These are phyloP conservation scores for Backusella westeae DNA, from an alignment of 192 early-diverging fungal genomes.

Conservation along the genomic window DNA sequence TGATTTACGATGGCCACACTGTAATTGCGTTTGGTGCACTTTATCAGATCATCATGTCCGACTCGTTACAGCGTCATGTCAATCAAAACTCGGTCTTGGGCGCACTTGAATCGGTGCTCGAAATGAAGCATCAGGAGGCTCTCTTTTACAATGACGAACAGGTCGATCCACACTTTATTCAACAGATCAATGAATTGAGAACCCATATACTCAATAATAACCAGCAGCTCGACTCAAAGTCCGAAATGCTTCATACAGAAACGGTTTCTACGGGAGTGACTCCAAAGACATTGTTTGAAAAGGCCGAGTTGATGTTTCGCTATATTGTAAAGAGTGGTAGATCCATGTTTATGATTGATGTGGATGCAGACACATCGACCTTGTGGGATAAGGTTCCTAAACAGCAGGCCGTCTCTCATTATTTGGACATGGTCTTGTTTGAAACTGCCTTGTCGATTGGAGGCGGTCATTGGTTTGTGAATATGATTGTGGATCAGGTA, in stretches of 20 bases:
- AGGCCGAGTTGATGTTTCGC: constrained; percentile 31
- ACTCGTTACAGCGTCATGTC: background rate
- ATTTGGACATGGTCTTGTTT: constrained; percentile 37
- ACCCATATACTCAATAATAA: background rate
- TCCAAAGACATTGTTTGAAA: constrained; percentile 21
- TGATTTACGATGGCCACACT: constrained; percentile 7
- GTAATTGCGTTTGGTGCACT: constrained; percentile 13
- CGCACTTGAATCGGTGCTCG: constrained; percentile 5
- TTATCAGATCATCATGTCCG: constrained; percentile 8
- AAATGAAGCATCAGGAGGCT: constrained; percentile 7
- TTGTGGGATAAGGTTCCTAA: constrained; percentile 18
- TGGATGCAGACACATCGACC: constrained; percentile 27
- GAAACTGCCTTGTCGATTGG: constrained; percentile 36
- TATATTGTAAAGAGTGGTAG: constrained; percentile 38
- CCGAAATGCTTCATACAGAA: background rate
- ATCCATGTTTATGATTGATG: constrained; percentile 40
- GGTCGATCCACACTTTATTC: background rate
- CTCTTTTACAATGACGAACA: background rate
- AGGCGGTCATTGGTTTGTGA: constrained; percentile 32
- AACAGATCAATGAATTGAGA: background rate
- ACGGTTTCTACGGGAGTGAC: constrained; percentile 15
- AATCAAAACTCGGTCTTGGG: constrained; percentile 5
- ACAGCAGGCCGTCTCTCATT: constrained; percentile 28
- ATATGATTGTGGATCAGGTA: constrained; percentile 36
- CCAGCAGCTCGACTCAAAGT: background rate